Evolutionary conservation across 768 basidiomycete genomes (phyloP).

Genomic region (Lactarius tabidus): DNA sequence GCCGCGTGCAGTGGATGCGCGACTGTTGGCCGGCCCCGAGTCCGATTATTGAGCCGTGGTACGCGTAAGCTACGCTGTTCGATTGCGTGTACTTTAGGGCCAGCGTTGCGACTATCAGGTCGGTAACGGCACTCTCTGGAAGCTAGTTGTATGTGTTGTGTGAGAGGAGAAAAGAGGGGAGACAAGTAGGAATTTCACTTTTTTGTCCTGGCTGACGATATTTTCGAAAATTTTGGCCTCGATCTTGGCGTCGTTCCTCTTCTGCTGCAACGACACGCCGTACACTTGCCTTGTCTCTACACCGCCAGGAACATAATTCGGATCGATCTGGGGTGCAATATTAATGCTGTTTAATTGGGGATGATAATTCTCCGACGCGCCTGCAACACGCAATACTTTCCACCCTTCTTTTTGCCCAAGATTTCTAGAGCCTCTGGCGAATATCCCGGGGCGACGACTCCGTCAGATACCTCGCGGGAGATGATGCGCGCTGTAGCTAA

Average conservation of each 20-base stretch:
- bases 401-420: slow-evolving; percentile 92
- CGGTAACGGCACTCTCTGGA: slow-evolving; percentile 70
- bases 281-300: slow-evolving; percentile 95
- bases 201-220: slow-evolving; percentile 84
- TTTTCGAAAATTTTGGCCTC: slow-evolving; percentile 77
- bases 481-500: slow-evolving; percentile 94
- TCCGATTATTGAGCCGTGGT: slow-evolving; percentile 87
- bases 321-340: slow-evolving; percentile 66
- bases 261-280: slow-evolving; percentile 86
- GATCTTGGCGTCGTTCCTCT: slow-evolving; percentile 86
- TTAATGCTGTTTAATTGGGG: neutral
- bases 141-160: slow-evolving; percentile 45
- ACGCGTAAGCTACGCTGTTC: slow-evolving; percentile 95
- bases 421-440: slow-evolving; percentile 83
- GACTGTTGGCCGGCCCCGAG: slow-evolving; percentile 98
- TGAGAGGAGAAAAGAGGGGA: neutral
- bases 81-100: slow-evolving; percentile 99
- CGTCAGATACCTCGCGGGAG: slow-evolving; percentile 98
- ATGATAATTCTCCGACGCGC: slow-evolving; percentile 37
- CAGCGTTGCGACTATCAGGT: slow-evolving; percentile 93
- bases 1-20: slow-evolving; percentile 97
- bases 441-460: slow-evolving; percentile 96
- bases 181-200: slow-evolving; percentile 43
- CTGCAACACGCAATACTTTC: slow-evolving; percentile 97
- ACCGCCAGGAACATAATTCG: slow-evolving; percentile 69